These are phyloP conservation scores for Podila minutissima DNA, from an alignment of 192 early-diverging fungal species.

Conservation along the genomic window DNA sequence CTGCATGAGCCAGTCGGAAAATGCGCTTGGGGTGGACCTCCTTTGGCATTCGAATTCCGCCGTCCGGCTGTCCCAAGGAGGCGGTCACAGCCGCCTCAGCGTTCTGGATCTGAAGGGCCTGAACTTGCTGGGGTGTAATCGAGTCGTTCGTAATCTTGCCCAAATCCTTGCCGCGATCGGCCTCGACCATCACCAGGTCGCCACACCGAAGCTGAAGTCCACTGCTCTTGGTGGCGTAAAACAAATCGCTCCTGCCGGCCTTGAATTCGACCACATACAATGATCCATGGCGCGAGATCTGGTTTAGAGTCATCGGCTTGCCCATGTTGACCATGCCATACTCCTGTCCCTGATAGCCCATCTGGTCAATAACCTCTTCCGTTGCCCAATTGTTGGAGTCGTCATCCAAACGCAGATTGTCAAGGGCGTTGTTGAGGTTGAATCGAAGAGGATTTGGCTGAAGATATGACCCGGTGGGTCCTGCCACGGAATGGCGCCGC, in stretches of 20 bases:
- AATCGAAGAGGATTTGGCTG: constrained; percentile 26
- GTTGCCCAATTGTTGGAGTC: constrained; percentile 8
- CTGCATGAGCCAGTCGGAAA: constrained; percentile 80
- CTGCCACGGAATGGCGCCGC: constrained; percentile 62
- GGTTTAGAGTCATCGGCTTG: constrained; percentile 58
- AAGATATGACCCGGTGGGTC: constrained; percentile 53
- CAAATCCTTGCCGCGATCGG: constrained; percentile 90
- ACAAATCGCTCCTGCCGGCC: constrained; percentile 85
- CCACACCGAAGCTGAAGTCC: constrained; percentile 63
- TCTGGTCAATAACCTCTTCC: constrained; percentile 52
- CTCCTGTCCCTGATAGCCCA: constrained; percentile 40
- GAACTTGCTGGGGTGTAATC: constrained; percentile 65
- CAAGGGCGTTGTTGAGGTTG: constrained; percentile 39
- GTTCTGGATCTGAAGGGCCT: constrained; percentile 55
- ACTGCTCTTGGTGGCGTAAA: constrained; percentile 70
- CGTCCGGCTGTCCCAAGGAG: constrained; percentile 62
- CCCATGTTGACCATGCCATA: constrained; percentile 49
- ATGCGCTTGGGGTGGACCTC: constrained; percentile 94
- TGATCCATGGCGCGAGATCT: constrained; percentile 60
- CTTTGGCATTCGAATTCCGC: constrained; percentile 60
- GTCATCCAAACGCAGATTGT: constrained; percentile 36
- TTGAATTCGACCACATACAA: constrained; percentile 91
- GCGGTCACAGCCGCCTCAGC: constrained; percentile 51
- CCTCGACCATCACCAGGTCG: constrained; percentile 89
- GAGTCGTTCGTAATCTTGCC: constrained; percentile 86